Percentiles rank a stretch among this genome's conserved stretches.
Evolutionary conservation across 495 filamentous ascomycete genomes (phyloP).

Genomic region (Hyaloscypha finlandica): DNA sequence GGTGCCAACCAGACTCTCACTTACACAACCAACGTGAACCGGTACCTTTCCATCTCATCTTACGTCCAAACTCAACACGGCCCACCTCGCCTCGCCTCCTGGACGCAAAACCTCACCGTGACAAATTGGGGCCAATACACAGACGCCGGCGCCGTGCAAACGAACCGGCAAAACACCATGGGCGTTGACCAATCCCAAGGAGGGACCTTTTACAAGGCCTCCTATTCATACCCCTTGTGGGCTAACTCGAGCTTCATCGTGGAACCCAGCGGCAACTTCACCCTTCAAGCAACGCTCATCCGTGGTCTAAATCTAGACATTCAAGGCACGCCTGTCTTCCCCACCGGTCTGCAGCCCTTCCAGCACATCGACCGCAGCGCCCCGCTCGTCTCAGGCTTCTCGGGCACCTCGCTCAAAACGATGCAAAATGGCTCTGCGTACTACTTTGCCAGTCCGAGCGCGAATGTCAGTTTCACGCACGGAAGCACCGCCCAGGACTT

Average conservation of each 20-base stretch:
- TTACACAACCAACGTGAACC: constrained; percentile 59
- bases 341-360: constrained; percentile 57
- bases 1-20: constrained; percentile 62
- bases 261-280: constrained; percentile 50
- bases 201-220: constrained; percentile 40
- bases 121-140: constrained; percentile 62
- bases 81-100: constrained; percentile 42
- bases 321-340: constrained; percentile 60
- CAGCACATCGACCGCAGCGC: constrained; percentile 18
- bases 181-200: constrained; percentile 57
- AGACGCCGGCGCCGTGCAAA: constrained; percentile 59
- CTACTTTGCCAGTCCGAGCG: constrained; percentile 50
- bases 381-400: constrained; percentile 37
- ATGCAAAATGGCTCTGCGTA: constrained; percentile 56
- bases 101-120: constrained; percentile 64
- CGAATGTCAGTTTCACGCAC: constrained; percentile 47
- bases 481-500: constrained; percentile 60
- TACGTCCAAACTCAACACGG: constrained; percentile 48
- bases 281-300: constrained; percentile 58
- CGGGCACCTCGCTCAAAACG: constrained; percentile 49
- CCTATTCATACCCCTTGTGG: constrained; percentile 65
- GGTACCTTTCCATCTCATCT: constrained; percentile 57
- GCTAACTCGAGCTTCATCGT: constrained; percentile 56
- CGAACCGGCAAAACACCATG: constrained; percentile 60
- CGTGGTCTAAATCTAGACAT: constrained; percentile 59